A percentile compares a stretch with the other conserved stretches of the same genome.
These are phyloP conservation scores for Thalassiosira livingstoniorum DNA, from an alignment of 352 stramenopile species.

Conservation along the genomic window DNA sequence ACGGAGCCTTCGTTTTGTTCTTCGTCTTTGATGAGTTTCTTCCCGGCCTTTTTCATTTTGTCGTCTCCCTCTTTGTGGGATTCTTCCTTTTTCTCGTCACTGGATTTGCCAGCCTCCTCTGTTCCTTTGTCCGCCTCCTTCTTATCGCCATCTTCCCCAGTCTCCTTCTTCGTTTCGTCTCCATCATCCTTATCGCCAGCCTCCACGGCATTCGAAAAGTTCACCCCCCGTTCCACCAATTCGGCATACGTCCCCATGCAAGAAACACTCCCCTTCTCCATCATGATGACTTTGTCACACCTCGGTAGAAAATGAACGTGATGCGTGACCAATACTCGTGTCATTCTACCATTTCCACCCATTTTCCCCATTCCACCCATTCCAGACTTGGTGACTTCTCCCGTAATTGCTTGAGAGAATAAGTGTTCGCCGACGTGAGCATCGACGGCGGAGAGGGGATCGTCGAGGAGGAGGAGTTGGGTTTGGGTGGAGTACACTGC, in stretches of 20 bases:
- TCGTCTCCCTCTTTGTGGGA: constrained; percentile 27
- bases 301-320: constrained; percentile 81
- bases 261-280: constrained; percentile 76
- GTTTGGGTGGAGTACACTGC: constrained; percentile 78
- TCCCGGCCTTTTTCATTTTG: constrained; percentile 74
- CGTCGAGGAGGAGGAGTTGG: constrained; percentile 90
- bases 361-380: no score
- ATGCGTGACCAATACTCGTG: constrained; percentile 84
- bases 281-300: constrained; percentile 84
- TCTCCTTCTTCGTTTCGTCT: constrained; percentile 34
- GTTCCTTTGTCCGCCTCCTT: constrained; percentile 19
- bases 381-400: constrained; percentile 55
- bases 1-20: constrained; percentile 79
- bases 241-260: constrained; percentile 78
- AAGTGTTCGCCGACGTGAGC: constrained; percentile 94
- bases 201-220: constrained; percentile 82
- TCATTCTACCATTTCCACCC: no score
- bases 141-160: constrained; percentile 6
- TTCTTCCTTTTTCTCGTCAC: constrained; percentile 7
- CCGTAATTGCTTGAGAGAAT: constrained; percentile 92
- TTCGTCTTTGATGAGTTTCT: constrained; percentile 76
- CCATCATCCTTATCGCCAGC: constrained; percentile 50
- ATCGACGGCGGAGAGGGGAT: constrained; percentile 95
- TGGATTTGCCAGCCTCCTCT: constrained; percentile 4
- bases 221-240: constrained; percentile 70